Percentiles rank a stretch among this genome's conserved stretches.
These are phyloP conservation scores for Trypanosoma cruzi DNA, from an alignment of 208 protist species.

Conservation along the genomic window DNA sequence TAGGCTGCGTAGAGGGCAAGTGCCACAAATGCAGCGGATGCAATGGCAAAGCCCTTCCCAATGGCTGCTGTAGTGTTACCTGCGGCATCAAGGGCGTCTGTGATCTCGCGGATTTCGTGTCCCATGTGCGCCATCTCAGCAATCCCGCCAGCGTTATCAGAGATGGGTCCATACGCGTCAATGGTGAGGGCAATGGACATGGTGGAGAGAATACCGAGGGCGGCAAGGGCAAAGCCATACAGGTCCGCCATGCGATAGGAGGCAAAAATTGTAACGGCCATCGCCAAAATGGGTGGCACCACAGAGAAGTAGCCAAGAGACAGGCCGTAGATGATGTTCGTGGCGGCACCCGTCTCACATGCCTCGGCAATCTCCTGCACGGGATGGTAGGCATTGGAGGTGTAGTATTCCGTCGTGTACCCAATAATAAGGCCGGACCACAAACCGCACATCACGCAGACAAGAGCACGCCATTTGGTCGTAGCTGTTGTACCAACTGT, in stretches of 20 bases:
- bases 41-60: slow-evolving; percentile 97
- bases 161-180: slow-evolving; percentile 96
- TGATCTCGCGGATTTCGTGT: slow-evolving; percentile 90
- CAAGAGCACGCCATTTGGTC: slow-evolving; percentile 62
- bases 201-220: slow-evolving; percentile 96
- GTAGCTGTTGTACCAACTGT: slow-evolving; percentile 36
- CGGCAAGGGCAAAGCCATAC: slow-evolving; percentile 94
- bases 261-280: slow-evolving; percentile 86
- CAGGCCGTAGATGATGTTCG: slow-evolving; percentile 95
- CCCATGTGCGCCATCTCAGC: slow-evolving; percentile 93
- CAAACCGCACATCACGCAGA: slow-evolving; percentile 82
- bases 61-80: slow-evolving; percentile 97
- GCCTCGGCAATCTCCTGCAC: slow-evolving; percentile 82
- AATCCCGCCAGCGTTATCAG: slow-evolving; percentile 96
- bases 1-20: slow-evolving; percentile 96
- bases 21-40: slow-evolving; percentile 92
- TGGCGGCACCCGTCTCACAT: slow-evolving; percentile 88
- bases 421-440: slow-evolving; percentile 89
- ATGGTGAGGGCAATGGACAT: slow-evolving; percentile 92
- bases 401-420: slow-evolving; percentile 94
- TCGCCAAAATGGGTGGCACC: slow-evolving; percentile 87
- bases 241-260: slow-evolving; percentile 76
- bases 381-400: slow-evolving; percentile 84
- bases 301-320: slow-evolving; percentile 94
- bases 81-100: slow-evolving; percentile 94